Evolutionary conservation across 1,284 basidiomycete species (phyloP), one percentile per base, ranked within the genome.

Genomic region (Pseudozyma pruni): DNA sequence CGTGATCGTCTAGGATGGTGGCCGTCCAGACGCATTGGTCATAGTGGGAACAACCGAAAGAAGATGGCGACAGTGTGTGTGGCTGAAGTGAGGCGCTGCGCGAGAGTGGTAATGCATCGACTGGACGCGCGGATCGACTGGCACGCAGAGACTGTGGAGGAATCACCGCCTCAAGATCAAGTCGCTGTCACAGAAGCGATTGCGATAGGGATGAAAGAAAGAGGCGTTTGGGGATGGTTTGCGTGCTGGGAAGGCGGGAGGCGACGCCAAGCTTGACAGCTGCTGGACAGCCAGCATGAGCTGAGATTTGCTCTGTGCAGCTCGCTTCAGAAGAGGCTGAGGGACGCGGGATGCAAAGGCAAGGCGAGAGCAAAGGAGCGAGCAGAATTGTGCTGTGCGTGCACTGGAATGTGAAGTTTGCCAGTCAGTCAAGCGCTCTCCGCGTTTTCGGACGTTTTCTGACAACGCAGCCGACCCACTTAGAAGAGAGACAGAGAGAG

Each of bases 141-240:
- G 50, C 38, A 49, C 39, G 58, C 57, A 53, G 50, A 52, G 33
- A 60, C 35, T 47, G 35, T 37, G 35, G 5, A 20, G 19, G 42
- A 31, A 31, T 13, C n/a, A n/a, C n/a, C n/a, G n/a, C n/a, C n/a
- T n/a, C n/a, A n/a, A n/a, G n/a, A n/a, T n/a, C n/a, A n/a, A n/a
- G n/a, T n/a, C n/a, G n/a, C n/a, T n/a, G n/a, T n/a, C n/a, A n/a
- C n/a, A n/a, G n/a, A n/a, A n/a, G n/a, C 34, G 13, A 35, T 14
- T 14, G 34, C 13, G 16, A 22, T 20, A 39, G 3, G 19, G 19
- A 39, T 22, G 37, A 22, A 20, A 20, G 19, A 32, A 32, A 19
- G 11, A 31, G 19, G 31, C 8, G n/a, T n/a, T n/a, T n/a, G n/a
- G n/a, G n/a, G n/a, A n/a, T n/a, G n/a, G n/a, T n/a, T n/a, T n/a